Percentiles rank a stretch among this genome's conserved stretches.
Evolutionary conservation across 169 alveolate genomes (phyloP).

Genomic region (Cystoisospora suis): DNA sequence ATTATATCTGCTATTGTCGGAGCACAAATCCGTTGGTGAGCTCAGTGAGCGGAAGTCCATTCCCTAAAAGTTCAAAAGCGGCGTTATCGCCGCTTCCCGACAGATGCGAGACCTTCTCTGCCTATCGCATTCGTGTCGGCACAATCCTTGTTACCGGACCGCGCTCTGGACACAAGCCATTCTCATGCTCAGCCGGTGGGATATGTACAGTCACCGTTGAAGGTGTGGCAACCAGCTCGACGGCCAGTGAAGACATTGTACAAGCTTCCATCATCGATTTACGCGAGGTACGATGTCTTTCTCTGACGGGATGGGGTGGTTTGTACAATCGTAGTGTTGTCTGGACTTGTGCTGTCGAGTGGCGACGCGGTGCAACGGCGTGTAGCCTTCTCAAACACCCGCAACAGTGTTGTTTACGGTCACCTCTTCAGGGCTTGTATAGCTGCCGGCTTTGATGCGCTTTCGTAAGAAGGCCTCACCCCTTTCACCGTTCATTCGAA

Average conservation of each 20-base stretch:
- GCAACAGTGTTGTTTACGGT: background rate
- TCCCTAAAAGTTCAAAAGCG: too few relatives aligned
- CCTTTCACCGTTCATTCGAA: too few relatives aligned
- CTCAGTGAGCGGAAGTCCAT: background rate
- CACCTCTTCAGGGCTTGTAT: background rate
- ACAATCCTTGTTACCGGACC: background rate
- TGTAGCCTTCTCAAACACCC: background rate
- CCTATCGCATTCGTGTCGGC: background rate
- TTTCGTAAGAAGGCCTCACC: background rate
- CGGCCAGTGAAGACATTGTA: background rate
- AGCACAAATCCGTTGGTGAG: background rate
- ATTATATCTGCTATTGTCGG: conserved; percentile 13
- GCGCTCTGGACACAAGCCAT: background rate
- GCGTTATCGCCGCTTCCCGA: background rate
- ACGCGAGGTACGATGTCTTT: background rate
- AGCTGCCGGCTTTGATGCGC: background rate
- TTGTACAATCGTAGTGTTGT: background rate
- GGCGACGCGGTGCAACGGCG: background rate
- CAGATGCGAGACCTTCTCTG: background rate
- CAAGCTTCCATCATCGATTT: background rate
- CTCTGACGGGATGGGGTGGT: too few relatives aligned
- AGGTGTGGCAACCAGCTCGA: background rate
- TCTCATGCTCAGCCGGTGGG: background rate
- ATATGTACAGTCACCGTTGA: background rate
- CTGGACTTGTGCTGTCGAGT: background rate